These are phyloP conservation scores for Nicotiana paniculata DNA, from an alignment of 257 asterid species.

Conservation along the genomic window DNA sequence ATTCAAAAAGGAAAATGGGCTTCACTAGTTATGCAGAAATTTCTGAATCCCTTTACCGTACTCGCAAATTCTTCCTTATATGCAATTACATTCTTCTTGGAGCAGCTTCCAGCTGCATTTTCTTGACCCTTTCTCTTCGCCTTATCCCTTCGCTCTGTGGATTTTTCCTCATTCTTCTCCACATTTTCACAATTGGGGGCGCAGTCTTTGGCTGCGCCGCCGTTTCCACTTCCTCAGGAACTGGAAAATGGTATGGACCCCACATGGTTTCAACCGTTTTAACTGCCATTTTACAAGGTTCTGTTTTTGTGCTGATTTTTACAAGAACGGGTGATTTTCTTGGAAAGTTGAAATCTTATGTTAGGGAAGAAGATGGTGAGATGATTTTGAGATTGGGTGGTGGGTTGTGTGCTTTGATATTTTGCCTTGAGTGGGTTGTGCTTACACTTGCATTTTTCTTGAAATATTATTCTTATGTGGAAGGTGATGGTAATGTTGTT, in stretches of 20 bases:
- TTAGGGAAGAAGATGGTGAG: constrained; percentile 77
- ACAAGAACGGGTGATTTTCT: constrained; percentile 70
- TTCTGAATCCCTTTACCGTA: constrained; percentile 13
- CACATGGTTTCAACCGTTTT: constrained; percentile 86
- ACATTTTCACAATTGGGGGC: constrained; percentile 34
- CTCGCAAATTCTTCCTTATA: constrained; percentile 29
- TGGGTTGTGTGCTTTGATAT: constrained; percentile 54
- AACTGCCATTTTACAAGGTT: constrained; percentile 88
- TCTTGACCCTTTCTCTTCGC: constrained; percentile 44
- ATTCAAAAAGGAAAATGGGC: neutral
- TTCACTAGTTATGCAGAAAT: constrained; percentile 7
- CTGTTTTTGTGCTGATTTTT: constrained; percentile 75
- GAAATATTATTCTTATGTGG: constrained; percentile 67
- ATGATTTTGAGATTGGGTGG: constrained; percentile 69
- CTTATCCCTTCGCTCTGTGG: constrained; percentile 38
- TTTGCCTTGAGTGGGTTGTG: constrained; percentile 87
- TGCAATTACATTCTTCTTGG: constrained; percentile 37
- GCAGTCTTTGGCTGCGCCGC: constrained; percentile 53
- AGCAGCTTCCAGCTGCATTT: constrained; percentile 40
- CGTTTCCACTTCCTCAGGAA: constrained; percentile 37
- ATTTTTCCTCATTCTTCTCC: constrained; percentile 39
- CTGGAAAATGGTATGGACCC: constrained; percentile 69
- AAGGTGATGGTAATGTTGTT: constrained; percentile 33
- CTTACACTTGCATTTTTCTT: constrained; percentile 73
- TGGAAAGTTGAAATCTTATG: constrained; percentile 65